These are phyloP conservation scores for Pythium oligandrum DNA, from an alignment of 352 stramenopile genomes.

Conservation along the genomic window DNA sequence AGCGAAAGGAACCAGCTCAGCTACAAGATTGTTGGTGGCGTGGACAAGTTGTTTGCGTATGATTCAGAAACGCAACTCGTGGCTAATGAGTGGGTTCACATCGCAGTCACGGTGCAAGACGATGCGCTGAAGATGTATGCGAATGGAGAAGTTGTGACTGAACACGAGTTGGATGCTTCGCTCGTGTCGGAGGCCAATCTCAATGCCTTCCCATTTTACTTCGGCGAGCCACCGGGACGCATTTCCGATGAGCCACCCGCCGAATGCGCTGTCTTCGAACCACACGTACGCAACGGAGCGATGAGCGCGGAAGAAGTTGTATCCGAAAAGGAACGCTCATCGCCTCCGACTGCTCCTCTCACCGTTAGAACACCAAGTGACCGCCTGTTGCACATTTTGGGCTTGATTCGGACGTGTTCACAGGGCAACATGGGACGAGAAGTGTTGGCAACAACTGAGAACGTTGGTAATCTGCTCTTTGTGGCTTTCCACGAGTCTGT, in stretches of 20 bases:
- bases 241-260: slow-evolving; percentile 42
- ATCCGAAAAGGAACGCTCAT: slow-evolving; percentile 42
- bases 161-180: slow-evolving; percentile 65
- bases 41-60: slow-evolving; percentile 53
- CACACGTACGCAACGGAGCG: slow-evolving; percentile 38
- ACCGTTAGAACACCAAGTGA: slow-evolving; percentile 27
- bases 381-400: slow-evolving; percentile 56
- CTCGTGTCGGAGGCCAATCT: slow-evolving; percentile 46
- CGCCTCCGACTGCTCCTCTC: slow-evolving; percentile 22
- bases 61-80: slow-evolving; percentile 65
- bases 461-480: slow-evolving; percentile 56
- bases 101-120: slow-evolving; percentile 62
- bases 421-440: slow-evolving; percentile 47
- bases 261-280: slow-evolving; percentile 57
- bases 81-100: slow-evolving; percentile 52
- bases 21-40: slow-evolving; percentile 57
- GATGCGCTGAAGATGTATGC: slow-evolving; percentile 57
- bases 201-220: slow-evolving; percentile 66
- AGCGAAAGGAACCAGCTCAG: slow-evolving; percentile 57
- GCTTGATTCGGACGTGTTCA: slow-evolving; percentile 53
- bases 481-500: slow-evolving; percentile 45
- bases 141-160: slow-evolving; percentile 55
- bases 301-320: slow-evolving; percentile 49
- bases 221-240: slow-evolving; percentile 54
- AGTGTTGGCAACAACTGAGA: slow-evolving; percentile 50